A percentile compares a stretch with the other conserved stretches of the same genome.
phyloP scores from a whole-genome alignment of 352 stramenopile genomes.

The Phytophthora hybrid region DNA sequence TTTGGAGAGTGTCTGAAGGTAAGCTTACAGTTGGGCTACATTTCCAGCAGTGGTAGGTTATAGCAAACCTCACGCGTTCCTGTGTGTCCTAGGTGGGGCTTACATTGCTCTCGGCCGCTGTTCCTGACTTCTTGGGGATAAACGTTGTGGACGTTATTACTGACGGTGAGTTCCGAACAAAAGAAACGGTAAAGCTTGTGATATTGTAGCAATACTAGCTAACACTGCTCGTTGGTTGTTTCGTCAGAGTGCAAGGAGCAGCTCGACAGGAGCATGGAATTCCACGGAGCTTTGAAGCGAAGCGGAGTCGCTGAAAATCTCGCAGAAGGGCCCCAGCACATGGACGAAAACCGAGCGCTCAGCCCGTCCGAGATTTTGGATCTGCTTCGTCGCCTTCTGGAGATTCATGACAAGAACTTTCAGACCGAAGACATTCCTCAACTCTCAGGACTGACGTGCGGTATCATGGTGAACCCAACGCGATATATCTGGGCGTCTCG shows the following conservation, averaged over 20 bases:
- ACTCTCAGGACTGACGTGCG: neutral
- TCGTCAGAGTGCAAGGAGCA: neutral
- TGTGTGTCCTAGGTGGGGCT: neutral
- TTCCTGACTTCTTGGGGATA: neutral
- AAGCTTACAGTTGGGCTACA: neutral
- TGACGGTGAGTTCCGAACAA: neutral
- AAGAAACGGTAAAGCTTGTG: neutral
- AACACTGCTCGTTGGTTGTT: neutral
- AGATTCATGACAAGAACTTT: neutral
- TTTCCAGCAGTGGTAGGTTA: neutral
- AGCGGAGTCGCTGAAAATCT: neutral
- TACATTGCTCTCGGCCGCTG: neutral
- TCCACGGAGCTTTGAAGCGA: neutral
- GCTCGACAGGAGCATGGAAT: neutral
- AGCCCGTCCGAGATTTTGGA: neutral
- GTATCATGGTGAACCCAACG: neutral
- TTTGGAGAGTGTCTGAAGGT: neutral
- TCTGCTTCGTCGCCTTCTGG: neutral
- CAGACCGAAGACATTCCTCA: neutral
- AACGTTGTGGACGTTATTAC: neutral
- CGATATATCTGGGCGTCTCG: neutral
- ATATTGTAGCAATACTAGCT: neutral
- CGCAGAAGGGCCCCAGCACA: neutral
- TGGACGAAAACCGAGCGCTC: neutral
- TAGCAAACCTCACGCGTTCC: neutral